Evolutionary conservation across 495 filamentous ascomycete species (phyloP).

Genomic region (Lophium mytilinum): DNA sequence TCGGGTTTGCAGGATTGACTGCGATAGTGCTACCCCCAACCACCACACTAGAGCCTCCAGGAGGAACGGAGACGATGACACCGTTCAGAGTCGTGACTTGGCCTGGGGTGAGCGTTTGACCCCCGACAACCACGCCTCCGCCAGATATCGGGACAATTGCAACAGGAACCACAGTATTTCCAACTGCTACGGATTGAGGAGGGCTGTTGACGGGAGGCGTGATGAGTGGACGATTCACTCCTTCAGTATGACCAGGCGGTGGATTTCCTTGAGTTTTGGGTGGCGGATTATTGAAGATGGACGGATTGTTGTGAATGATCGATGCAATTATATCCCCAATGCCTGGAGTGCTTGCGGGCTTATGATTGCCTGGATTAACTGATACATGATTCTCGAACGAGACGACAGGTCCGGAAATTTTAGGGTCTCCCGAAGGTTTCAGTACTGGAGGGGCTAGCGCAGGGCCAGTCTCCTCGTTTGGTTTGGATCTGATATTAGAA

Average conservation of each 20-base stretch:
- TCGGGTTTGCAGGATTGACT: conserved; percentile 6
- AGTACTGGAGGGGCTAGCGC: too few relatives aligned
- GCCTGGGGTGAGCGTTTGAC: conserved; percentile 10
- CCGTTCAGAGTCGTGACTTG: conserved; percentile 14
- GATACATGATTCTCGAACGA: not conserved
- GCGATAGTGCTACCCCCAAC: conserved; percentile 16
- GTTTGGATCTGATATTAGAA: too few relatives aligned
- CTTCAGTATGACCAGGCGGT: not conserved
- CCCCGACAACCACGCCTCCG: conserved; percentile 8
- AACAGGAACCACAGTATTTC: conserved; percentile 1
- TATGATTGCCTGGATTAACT: not conserved
- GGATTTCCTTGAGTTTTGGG: not conserved
- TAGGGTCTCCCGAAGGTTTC: too few relatives aligned
- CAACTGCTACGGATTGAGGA: conserved; percentile 11
- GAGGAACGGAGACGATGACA: conserved; percentile 6
- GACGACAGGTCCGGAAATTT: too few relatives aligned
- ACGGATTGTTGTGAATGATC: not conserved
- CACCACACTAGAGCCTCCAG: conserved; percentile 10
- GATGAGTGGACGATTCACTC: not conserved
- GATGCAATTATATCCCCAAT: conserved; percentile 5
- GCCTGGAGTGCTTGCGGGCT: not conserved
- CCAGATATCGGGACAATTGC: not conserved
- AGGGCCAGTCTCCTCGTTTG: too few relatives aligned
- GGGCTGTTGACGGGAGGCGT: not conserved
- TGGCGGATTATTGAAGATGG: not conserved